Conservation (phyloP, 2,329 filamentous ascomycete genomes). For the Hyphodiscus sp. region DNA sequence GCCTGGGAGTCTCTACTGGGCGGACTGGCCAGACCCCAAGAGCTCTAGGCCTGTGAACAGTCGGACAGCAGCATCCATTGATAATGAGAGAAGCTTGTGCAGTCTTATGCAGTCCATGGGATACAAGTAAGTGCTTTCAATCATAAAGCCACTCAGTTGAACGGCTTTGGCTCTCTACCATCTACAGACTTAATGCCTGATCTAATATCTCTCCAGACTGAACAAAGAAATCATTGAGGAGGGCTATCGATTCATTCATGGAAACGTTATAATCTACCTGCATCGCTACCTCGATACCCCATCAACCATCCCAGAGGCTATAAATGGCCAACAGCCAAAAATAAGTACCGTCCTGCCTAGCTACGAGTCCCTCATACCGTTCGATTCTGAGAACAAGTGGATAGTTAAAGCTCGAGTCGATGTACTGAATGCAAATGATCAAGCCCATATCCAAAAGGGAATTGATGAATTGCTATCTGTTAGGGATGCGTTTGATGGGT, state of each 20-base stretch:
- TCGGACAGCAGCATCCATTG: conserved; percentile 24
- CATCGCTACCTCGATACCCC: conserved; percentile 23
- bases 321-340: conserved; percentile 24
- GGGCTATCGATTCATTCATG: conserved; percentile 24
- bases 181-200: neutral
- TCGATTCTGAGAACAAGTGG: conserved; percentile 44
- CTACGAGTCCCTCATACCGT: conserved; percentile 42
- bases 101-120: conserved; percentile 45
- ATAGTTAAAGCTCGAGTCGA: conserved; percentile 47
- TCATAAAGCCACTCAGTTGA: neutral
- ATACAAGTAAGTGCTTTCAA: conserved; percentile 39
- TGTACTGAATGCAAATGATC: conserved; percentile 50
- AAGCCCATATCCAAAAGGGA: conserved; percentile 46
- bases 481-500: conserved; percentile 42
- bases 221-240: conserved; percentile 20
- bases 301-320: conserved; percentile 9
- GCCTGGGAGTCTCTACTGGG: conserved; percentile 48
- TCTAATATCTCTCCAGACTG: conserved; percentile 20
- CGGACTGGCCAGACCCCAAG: conserved; percentile 52
- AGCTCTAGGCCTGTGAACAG: conserved; percentile 24
- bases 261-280: conserved; percentile 25
- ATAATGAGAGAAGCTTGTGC: conserved; percentile 36
- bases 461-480: conserved; percentile 44
- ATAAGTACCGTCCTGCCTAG: conserved; percentile 35
- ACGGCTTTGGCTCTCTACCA: no score